Percentiles rank a stretch among this genome's conserved stretches.
These are phyloP conservation scores for Beauveria rudraprayagi DNA, from an alignment of 2,329 filamentous ascomycete genomes.

Conservation along the genomic window DNA sequence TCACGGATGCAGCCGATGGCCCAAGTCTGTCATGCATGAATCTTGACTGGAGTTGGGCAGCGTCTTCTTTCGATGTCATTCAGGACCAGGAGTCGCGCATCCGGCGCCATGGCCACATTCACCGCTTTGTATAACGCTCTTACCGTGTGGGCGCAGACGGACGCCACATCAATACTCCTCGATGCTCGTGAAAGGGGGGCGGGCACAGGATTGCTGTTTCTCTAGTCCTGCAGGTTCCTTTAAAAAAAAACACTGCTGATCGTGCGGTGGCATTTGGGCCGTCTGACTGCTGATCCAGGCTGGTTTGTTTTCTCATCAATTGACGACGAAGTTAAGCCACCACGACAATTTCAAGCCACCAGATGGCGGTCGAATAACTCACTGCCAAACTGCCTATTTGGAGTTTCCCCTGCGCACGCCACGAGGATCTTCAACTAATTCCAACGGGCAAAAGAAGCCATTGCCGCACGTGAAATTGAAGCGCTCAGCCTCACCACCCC, in stretches of 20 bases:
- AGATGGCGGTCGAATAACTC: neutral
- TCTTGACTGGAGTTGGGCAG: neutral
- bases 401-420: neutral
- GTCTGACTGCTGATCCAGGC: too few species aligned
- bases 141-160: neutral
- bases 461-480: neutral
- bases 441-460: neutral
- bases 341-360: neutral
- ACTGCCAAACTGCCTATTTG: neutral
- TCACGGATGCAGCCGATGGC: conserved; percentile 5
- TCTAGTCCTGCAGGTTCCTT: neutral
- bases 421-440: conserved; percentile 2
- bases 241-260: too few species aligned
- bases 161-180: neutral
- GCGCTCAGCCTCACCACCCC: neutral
- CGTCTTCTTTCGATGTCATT: neutral
- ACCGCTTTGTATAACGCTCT: neutral
- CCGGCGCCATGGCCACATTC: neutral
- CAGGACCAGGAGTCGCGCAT: neutral
- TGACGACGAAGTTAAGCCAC: neutral
- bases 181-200: neutral
- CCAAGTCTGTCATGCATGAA: neutral
- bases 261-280: too few species aligned
- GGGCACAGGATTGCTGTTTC: neutral
- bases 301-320: neutral